These are phyloP conservation scores for Gonium pectorale DNA, from an alignment of 139 green algal species.

Conservation along the genomic window DNA sequence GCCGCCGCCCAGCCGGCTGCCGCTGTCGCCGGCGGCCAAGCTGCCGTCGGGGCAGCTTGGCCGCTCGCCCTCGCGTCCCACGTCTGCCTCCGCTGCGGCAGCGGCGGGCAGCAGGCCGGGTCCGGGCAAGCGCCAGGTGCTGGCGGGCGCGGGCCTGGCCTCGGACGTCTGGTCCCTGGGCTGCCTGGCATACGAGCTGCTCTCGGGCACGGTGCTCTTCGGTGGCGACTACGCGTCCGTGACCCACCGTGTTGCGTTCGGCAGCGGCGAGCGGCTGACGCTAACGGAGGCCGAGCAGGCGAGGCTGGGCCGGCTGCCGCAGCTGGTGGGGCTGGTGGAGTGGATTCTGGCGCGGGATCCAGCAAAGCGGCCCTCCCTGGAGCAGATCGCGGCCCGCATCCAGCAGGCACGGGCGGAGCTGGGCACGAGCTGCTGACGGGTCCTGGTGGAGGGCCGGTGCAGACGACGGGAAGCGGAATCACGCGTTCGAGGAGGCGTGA, in stretches of 20 bases:
- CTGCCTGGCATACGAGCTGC: constrained; percentile 87
- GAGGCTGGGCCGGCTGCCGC: constrained; percentile 2
- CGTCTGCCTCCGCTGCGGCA: not conserved
- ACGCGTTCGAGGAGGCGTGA: no score
- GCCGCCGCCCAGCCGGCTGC: not conserved
- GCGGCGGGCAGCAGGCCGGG: constrained; percentile 4
- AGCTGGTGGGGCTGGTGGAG: constrained; percentile 71
- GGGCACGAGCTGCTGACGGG: not conserved
- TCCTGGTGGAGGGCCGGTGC: no score
- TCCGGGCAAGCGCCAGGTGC: constrained; percentile 54
- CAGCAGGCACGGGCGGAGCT: not conserved
- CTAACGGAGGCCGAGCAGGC: constrained; percentile 45
- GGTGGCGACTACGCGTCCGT: constrained; percentile 57
- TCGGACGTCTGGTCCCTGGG: constrained; percentile 86
- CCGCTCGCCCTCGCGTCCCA: not conserved
- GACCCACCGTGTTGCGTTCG: constrained; percentile 61
- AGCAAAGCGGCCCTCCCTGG: constrained; percentile 61
- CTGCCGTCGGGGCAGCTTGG: no score
- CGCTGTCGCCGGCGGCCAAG: not conserved
- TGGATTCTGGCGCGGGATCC: constrained; percentile 78
- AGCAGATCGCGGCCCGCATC: constrained; percentile 21
- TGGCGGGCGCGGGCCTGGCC: constrained; percentile 68
- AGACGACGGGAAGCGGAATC: no score
- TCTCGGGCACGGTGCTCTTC: constrained; percentile 72
- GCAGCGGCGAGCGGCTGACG: constrained; percentile 14